These are phyloP conservation scores for Moricandia arvensis DNA, from an alignment of 345 rosid genomes.

Conservation along the genomic window DNA sequence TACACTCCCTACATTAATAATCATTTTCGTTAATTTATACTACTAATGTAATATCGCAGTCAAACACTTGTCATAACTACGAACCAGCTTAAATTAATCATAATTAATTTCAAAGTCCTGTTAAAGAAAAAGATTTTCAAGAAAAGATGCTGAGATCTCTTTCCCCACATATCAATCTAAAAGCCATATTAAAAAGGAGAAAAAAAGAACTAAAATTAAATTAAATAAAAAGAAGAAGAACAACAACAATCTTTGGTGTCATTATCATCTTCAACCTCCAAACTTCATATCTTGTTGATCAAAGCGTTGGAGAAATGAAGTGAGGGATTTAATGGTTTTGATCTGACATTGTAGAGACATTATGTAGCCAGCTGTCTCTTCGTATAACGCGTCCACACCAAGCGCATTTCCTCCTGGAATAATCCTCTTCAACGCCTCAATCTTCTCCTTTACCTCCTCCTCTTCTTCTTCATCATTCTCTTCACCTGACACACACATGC, in stretches of 20 bases:
- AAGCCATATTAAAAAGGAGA: not conserved
- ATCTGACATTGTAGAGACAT: constrained; percentile 60
- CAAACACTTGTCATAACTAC: constrained; percentile 13
- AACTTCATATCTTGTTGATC: constrained; percentile 53
- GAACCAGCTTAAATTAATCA: not conserved
- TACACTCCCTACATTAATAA: constrained; percentile 10
- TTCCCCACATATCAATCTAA: constrained; percentile 28
- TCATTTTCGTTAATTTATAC: not conserved
- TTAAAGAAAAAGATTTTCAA: constrained; percentile 27
- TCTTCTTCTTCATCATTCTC: constrained; percentile 19
- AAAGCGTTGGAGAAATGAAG: constrained; percentile 49
- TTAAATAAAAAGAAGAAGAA: constrained; percentile 5
- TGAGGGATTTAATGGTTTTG: constrained; percentile 55
- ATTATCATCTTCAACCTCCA: constrained; percentile 47
- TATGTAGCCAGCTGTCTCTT: constrained; percentile 74
- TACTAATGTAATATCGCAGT: not conserved
- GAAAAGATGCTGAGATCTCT: constrained; percentile 30
- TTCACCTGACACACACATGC: not conserved
- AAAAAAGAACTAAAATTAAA: not conserved
- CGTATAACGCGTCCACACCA: constrained; percentile 57
- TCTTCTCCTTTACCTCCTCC: constrained; percentile 47
- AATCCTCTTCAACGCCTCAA: constrained; percentile 64
- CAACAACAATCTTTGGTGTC: constrained; percentile 8
- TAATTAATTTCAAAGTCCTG: not conserved
- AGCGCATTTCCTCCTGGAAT: constrained; percentile 70